phyloP scores from a whole-genome alignment of 306 rosid genomes.

The Vigna nakashimae region DNA sequence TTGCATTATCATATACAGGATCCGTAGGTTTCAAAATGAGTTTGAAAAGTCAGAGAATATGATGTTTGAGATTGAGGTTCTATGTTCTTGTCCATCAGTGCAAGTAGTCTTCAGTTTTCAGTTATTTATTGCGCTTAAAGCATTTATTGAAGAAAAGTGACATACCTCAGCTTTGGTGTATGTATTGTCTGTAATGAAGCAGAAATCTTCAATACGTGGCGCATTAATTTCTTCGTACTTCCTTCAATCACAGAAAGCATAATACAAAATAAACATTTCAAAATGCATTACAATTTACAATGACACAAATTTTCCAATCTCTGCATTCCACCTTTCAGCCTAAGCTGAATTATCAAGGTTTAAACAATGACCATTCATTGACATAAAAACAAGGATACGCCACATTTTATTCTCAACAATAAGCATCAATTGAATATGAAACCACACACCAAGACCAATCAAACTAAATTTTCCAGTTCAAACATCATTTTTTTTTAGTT shows the following conservation, averaged over 20 bases:
- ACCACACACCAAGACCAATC: constrained; percentile 5
- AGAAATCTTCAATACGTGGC: constrained; percentile 87
- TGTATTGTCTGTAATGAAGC: constrained; percentile 90
- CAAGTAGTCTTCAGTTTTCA: not conserved
- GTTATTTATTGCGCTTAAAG: not conserved
- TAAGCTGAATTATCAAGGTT: constrained; percentile 1
- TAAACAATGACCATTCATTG: constrained; percentile 26
- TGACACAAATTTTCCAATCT: constrained; percentile 8
- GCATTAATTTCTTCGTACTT: constrained; percentile 91
- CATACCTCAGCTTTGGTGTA: constrained; percentile 81
- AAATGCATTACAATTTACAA: constrained; percentile 22
- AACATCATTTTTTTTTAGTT: not conserved
- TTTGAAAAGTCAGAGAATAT: constrained; percentile 8
- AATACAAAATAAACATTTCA: constrained; percentile 30
- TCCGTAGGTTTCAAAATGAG: constrained; percentile 4
- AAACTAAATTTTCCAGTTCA: not conserved
- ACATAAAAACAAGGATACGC: not conserved
- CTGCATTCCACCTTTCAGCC: constrained; percentile 7
- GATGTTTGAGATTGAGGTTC: constrained; percentile 4
- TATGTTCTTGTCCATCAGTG: not conserved
- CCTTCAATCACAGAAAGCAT: constrained; percentile 54
- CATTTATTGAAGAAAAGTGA: constrained; percentile 35
- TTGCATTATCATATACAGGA: constrained; percentile 1
- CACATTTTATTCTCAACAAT: not conserved
- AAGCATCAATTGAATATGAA: constrained; percentile 7